These are phyloP conservation scores for Pseudogymnoascus sp. DNA, from an alignment of 2,329 filamentous ascomycete genomes.

Conservation along the genomic window DNA sequence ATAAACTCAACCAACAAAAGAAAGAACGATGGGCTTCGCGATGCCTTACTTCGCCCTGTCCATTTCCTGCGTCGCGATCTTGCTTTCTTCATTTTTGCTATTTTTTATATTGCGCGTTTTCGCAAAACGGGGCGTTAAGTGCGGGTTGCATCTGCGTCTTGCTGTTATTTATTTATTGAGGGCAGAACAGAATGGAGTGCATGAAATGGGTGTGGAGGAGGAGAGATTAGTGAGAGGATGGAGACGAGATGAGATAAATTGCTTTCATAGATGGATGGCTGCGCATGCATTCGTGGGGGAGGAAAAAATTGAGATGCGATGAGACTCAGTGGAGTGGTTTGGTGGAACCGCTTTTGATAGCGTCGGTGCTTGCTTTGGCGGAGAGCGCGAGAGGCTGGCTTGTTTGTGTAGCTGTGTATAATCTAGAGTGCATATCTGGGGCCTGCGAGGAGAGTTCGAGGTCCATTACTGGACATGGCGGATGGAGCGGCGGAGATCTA, in stretches of 20 bases:
- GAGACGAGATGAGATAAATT: slow-evolving; percentile 4
- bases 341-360: not conserved
- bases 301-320: slow-evolving; percentile 9
- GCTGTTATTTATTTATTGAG: slow-evolving; percentile 3
- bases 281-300: not conserved
- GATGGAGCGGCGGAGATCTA: not conserved
- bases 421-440: slow-evolving; percentile 7
- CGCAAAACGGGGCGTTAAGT: slow-evolving; percentile 7
- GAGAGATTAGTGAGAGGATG: not conserved
- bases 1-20: slow-evolving; percentile 2
- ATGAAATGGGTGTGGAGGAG: slow-evolving; percentile 4
- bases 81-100: slow-evolving; percentile 2
- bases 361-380: not conserved
- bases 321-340: slow-evolving; percentile 10
- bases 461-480: not conserved
- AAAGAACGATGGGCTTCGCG: not conserved
- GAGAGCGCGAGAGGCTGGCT: not conserved
- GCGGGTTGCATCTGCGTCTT: slow-evolving; percentile 7
- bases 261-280: slow-evolving; percentile 3
- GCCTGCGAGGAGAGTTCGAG: not conserved
- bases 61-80: slow-evolving; percentile 1
- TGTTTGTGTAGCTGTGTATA: slow-evolving; percentile 9
- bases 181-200: slow-evolving; percentile 4
- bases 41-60: not conserved
- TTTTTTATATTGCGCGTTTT: not conserved